A percentile compares a stretch with the other conserved stretches of the same genome.
Evolutionary conservation across 768 basidiomycete species (phyloP).

Genomic region (Wakefieldia striispora): DNA sequence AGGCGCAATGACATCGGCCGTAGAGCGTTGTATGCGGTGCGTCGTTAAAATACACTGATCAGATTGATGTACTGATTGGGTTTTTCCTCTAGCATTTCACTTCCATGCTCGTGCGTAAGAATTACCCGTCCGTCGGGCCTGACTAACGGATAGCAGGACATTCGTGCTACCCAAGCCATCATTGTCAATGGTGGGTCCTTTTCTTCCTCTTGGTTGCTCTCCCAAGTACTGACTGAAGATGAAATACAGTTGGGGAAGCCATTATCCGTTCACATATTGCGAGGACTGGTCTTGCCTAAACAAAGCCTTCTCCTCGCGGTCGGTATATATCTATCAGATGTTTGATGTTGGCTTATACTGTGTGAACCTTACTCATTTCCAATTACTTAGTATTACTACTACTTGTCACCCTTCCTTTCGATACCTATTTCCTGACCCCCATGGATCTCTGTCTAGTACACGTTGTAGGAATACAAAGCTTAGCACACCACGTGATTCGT

Average conservation of each 20-base stretch:
- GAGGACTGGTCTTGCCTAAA: constrained; percentile 43
- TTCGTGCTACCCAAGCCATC: constrained; percentile 63
- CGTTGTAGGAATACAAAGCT: constrained; percentile 17
- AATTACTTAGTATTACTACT: constrained; percentile 19
- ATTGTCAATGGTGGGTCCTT: constrained; percentile 54
- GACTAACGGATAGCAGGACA: constrained; percentile 43
- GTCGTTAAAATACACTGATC: constrained; percentile 28
- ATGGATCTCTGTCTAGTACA: constrained; percentile 22
- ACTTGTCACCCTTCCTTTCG: constrained; percentile 26
- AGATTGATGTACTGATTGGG: constrained; percentile 7
- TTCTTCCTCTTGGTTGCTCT: background rate
- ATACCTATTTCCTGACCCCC: constrained; percentile 20
- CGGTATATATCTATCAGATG: constrained; percentile 6
- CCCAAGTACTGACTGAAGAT: constrained; percentile 1
- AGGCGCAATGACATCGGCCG: constrained; percentile 58
- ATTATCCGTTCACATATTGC: constrained; percentile 66
- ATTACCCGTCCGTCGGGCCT: background rate
- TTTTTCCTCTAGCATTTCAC: constrained; percentile 54
- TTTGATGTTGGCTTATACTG: constrained; percentile 11
- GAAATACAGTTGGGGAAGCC: constrained; percentile 54
- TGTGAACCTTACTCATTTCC: constrained; percentile 13
- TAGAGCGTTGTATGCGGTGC: constrained; percentile 62
- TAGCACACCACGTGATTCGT: constrained; percentile 8
- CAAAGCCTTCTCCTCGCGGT: background rate
- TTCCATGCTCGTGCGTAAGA: constrained; percentile 56